Evolutionary conservation across 352 stramenopile species (phyloP), one percentile per base, ranked within the genome.

Genomic region (Pythium insidiosum): DNA sequence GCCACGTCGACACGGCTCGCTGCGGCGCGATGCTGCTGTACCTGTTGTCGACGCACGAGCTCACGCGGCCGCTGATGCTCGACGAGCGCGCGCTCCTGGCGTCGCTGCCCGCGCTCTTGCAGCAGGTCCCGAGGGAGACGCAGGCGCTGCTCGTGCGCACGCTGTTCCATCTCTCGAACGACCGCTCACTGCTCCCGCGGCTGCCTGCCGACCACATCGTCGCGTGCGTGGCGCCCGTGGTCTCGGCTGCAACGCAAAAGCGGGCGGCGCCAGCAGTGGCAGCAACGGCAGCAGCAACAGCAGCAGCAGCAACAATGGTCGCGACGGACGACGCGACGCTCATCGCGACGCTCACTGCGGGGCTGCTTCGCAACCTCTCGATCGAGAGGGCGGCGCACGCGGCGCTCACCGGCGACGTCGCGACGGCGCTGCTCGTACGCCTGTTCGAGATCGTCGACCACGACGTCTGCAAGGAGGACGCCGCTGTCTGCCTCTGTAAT

Each of bases 101-200:
- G 10, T 51, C 53, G 16, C 30, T 83, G 5, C 57, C 70, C 28
- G 45, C 33, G 18, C 57, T 79, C 1, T 62, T 77, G 4, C 19
- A 59, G 6, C 56, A 68, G n/a, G 47, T 53, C 21, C 51, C 58
- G 18, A 50, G 58, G 11, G 50, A 63, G n/a, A 56, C 60, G 0
- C 59, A 75, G 36, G 37, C 57, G 21, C 43, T 82, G 4, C 58
- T 88, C 26, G 45, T 88, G 36, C 66, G 66, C 7, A 63, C 66
- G 26, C 25, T 86, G 13, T 88, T 80, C 65, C 84, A 83, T 40
- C 46, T 84, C 22, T 72, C 73, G 1, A 77, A 66, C 19, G 69
- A 82, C 38, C 36, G 11, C 0, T 39, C 48, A 4, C 41, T 86
- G 10, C 44, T 81, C 4, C 36, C 24, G 2, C 47, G 38, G 34